Evolutionary conservation across 192 early-diverging fungal species (phyloP), one percentile per base, ranked within the genome.

Genomic region (Haplosporangium gracile): DNA sequence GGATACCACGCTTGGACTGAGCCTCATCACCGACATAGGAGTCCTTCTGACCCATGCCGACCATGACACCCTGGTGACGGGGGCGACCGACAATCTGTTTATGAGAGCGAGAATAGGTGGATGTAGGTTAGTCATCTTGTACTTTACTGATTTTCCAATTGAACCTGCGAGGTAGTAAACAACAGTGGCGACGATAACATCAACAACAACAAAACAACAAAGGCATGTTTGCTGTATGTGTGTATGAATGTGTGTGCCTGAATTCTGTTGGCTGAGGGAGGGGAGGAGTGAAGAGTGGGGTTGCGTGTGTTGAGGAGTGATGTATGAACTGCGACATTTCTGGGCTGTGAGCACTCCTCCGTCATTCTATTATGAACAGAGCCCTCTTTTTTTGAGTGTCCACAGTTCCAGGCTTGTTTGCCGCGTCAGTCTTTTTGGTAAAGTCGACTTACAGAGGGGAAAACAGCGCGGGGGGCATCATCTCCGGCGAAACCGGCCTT

Each of bases 401-500:
- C 60, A 65, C 1, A 29, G 29, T 11, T 32, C 60, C 60, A 32
- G 49, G 32, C 26, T 29, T 29, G 26, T 32, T 32, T 65, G 60
- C 60, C 60, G 60, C 60, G 60, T 65, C 60, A 65, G 29, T 32
- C 24, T 65, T 29, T 4, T 65, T 16, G 2, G 11, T 5, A 51
- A 51, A 45, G 60, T 65, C 60, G 60, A 78, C 83, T 80, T 86
- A 86, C 83, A 74, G 78, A 80, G 70, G 83, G 83, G 83, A 86
- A 86, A 49, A 96, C 97, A 83, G 96, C 96, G 83, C 95, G 95
- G 57, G 96, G 96, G 68, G 96, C 96, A 79, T 97, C 96, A 90
- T 97, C 96, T 82, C 96, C 96, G 88, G 96, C 96, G 89, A 97
- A 97, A 87, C 96, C 96, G 90, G 96, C 96, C 93, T 97, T 97